Evolutionary conservation across 352 stramenopile genomes (phyloP).

Genomic region (Phytophthora capsici): DNA sequence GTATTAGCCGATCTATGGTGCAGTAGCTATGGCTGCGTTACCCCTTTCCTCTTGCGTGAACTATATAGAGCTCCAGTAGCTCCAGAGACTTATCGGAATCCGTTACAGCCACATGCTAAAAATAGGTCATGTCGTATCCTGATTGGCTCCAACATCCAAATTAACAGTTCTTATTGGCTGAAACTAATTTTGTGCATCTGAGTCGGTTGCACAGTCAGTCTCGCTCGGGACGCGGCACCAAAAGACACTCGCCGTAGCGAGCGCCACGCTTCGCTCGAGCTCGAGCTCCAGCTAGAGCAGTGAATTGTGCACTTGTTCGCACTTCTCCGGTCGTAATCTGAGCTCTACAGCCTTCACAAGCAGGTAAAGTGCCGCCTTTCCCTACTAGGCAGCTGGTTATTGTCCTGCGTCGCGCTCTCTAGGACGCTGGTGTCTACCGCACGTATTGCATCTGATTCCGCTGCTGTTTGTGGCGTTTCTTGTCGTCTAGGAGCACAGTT

Average conservation of each 20-base stretch:
- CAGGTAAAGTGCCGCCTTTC: constrained; percentile 25
- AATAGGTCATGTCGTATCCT: constrained; percentile 8
- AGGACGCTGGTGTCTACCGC: constrained; percentile 1
- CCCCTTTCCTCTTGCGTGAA: background rate
- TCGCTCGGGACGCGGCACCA: constrained; percentile 30
- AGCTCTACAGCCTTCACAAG: constrained; percentile 5
- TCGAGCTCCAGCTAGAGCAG: background rate
- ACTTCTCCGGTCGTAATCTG: constrained; percentile 9
- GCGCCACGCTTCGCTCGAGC: constrained; percentile 3
- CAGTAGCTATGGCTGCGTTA: background rate
- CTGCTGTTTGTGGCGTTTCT: constrained; percentile 5
- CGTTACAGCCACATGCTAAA: constrained; percentile 24
- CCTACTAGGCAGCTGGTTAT: constrained; percentile 28
- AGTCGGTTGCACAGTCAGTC: constrained; percentile 39
- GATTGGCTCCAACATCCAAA: constrained; percentile 9
- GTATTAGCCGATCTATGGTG: constrained; percentile 1
- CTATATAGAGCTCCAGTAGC: constrained; percentile 1
- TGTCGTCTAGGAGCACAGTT: background rate
- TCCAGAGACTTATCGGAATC: constrained; percentile 8
- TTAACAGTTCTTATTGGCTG: background rate
- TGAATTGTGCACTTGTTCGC: background rate
- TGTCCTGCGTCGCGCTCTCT: constrained; percentile 26
- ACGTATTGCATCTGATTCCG: constrained; percentile 27
- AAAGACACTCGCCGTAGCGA: constrained; percentile 27
- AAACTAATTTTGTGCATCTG: constrained; percentile 24